Percentiles rank a stretch among this genome's conserved stretches.
Conservation (phyloP, 768 basidiomycete species). For the Lentinula raphanica region DNA sequence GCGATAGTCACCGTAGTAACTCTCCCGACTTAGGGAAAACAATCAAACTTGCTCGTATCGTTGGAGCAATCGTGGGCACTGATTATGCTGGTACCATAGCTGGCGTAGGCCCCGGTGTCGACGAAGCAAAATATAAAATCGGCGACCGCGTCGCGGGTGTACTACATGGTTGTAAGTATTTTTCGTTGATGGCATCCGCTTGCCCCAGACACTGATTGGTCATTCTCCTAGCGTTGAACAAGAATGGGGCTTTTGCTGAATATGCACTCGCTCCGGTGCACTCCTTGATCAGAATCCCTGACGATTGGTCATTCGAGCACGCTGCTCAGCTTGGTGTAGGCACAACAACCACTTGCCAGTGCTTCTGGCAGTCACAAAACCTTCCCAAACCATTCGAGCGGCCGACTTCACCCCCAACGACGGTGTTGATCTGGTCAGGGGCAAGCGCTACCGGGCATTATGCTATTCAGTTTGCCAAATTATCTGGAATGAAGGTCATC, state of each 20-base stretch:
- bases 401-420: background rate
- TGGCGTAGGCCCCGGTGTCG: constrained; percentile 3
- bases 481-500: constrained; percentile 26
- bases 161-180: constrained; percentile 7
- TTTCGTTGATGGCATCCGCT: too few species aligned
- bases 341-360: constrained; percentile 4
- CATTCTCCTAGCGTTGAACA: background rate
- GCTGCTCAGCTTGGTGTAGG: constrained; percentile 5
- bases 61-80: constrained; percentile 5
- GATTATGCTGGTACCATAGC: constrained; percentile 10
- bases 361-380: constrained; percentile 6
- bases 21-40: background rate
- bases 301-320: constrained; percentile 4
- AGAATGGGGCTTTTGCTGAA: constrained; percentile 9
- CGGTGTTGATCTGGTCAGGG: constrained; percentile 23
- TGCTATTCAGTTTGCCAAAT: constrained; percentile 26
- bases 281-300: background rate
- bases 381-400: background rate
- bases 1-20: background rate
- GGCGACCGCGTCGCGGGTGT: constrained; percentile 9
- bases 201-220: background rate
- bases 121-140: background rate
- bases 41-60: background rate
- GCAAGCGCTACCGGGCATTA: constrained; percentile 21
- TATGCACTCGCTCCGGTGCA: constrained; percentile 2